These are phyloP conservation scores for Metschnikowia gelsemii DNA, from an alignment of 805 yeast genomes.

Conservation along the genomic window DNA sequence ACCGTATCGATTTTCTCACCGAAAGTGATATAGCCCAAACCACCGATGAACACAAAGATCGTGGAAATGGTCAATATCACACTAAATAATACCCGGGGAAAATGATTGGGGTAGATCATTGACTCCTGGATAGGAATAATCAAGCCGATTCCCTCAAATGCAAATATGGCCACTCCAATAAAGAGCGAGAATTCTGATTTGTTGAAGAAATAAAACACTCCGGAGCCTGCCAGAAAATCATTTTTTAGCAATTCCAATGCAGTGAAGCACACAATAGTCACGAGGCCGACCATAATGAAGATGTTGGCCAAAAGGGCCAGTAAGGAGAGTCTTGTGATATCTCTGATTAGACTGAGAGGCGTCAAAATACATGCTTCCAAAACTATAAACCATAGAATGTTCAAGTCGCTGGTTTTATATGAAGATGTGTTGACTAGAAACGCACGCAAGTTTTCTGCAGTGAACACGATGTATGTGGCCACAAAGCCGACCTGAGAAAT, in stretches of 20 bases:
- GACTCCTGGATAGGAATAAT: slow-evolving; percentile 82
- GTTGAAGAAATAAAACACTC: slow-evolving; percentile 53
- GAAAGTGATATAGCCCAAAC: slow-evolving; percentile 68
- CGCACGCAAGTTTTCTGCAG: slow-evolving; percentile 69
- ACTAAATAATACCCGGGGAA: slow-evolving; percentile 59
- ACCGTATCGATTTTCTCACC: slow-evolving; percentile 67
- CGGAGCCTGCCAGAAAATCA: slow-evolving; percentile 41
- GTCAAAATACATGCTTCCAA: slow-evolving; percentile 57
- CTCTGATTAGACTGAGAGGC: slow-evolving; percentile 71
- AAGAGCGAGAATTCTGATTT: slow-evolving; percentile 62
- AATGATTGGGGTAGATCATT: slow-evolving; percentile 72
- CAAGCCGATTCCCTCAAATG: slow-evolving; percentile 85
- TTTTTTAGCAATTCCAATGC: slow-evolving; percentile 47
- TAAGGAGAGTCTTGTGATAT: slow-evolving; percentile 70
- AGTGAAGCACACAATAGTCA: slow-evolving; percentile 61
- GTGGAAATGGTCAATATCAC: slow-evolving; percentile 64
- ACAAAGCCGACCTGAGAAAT: slow-evolving; percentile 78
- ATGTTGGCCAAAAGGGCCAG: slow-evolving; percentile 72
- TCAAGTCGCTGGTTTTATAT: slow-evolving; percentile 37
- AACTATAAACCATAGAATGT: slow-evolving; percentile 45
- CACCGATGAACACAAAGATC: slow-evolving; percentile 62
- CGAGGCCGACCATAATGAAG: slow-evolving; percentile 63
- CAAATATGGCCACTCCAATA: slow-evolving; percentile 81
- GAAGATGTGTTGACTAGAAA: slow-evolving; percentile 54
- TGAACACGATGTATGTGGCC: slow-evolving; percentile 77